These are phyloP conservation scores for Ceratocystis cacaofunesta DNA, from an alignment of 2,329 filamentous ascomycete species.

Conservation along the genomic window DNA sequence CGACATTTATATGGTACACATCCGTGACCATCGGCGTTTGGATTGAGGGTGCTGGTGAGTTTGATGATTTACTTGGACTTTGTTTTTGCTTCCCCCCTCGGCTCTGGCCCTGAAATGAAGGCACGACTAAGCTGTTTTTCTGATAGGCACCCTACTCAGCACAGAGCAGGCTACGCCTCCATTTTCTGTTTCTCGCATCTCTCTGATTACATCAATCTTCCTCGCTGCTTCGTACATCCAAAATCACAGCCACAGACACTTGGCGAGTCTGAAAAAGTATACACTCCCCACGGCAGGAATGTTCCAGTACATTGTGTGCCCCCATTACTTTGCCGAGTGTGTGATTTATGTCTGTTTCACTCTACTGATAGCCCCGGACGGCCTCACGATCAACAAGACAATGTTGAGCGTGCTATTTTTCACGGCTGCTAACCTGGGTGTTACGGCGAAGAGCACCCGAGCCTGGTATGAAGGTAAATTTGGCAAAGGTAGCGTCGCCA, in stretches of 20 bases:
- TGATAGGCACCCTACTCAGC: background rate
- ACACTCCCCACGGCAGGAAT: constrained; percentile 58
- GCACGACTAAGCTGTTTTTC: background rate
- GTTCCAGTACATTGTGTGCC: constrained; percentile 62
- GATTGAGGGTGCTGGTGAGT: constrained; percentile 64
- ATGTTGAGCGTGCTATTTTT: constrained; percentile 56
- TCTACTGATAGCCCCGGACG: constrained; percentile 55
- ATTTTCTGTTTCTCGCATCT: constrained; percentile 7
- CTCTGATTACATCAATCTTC: constrained; percentile 46
- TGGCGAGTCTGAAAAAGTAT: constrained; percentile 64
- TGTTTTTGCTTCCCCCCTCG: background rate
- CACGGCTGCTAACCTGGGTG: constrained; percentile 62
- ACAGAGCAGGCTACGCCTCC: background rate
- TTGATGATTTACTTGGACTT: background rate
- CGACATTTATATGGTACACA: constrained; percentile 67
- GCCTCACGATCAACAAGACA: constrained; percentile 54
- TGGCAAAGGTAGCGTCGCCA: constrained; percentile 45
- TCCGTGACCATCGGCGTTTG: constrained; percentile 61
- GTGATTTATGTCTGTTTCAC: constrained; percentile 68
- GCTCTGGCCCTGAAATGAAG: background rate
- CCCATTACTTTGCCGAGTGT: constrained; percentile 86
- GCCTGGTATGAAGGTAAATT: constrained; percentile 69
- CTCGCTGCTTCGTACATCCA: constrained; percentile 57
- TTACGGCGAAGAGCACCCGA: constrained; percentile 65
- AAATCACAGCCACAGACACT: constrained; percentile 55